Evolutionary conservation across 306 rosid genomes (phyloP).

Genomic region (Trifolium pratense): DNA sequence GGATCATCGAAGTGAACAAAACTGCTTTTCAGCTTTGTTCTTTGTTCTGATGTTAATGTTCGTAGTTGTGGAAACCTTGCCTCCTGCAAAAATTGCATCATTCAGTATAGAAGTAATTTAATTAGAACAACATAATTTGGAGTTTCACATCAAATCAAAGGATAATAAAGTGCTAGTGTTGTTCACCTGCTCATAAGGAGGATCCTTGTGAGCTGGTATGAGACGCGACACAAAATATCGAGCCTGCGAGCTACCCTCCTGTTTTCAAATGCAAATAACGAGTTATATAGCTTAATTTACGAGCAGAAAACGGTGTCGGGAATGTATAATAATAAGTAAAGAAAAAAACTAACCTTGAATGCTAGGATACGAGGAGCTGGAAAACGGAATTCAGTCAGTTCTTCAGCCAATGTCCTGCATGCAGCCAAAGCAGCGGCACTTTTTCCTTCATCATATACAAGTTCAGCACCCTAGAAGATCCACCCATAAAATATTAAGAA

Average conservation of each 20-base stretch:
- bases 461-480: slow-evolving; percentile 85
- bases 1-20: slow-evolving; percentile 94
- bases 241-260: slow-evolving; percentile 99
- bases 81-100: slow-evolving; percentile 62
- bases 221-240: slow-evolving; percentile 93
- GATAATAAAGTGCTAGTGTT: slow-evolving; percentile 5
- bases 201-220: slow-evolving; percentile 96
- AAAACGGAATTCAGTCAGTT: slow-evolving; percentile 84
- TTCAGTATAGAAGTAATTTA: neutral
- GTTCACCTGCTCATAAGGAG: slow-evolving; percentile 98
- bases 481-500: slow-evolving; percentile 39
- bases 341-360: slow-evolving; percentile 67
- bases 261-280: slow-evolving; percentile 47
- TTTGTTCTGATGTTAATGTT: slow-evolving; percentile 69
- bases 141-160: neutral
- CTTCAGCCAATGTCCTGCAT: slow-evolving; percentile 98
- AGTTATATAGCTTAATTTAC: slow-evolving; percentile 39
- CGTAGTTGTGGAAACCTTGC: slow-evolving; percentile 88
- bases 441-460: slow-evolving; percentile 85
- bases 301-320: slow-evolving; percentile 19
- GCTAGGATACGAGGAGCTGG: slow-evolving; percentile 98
- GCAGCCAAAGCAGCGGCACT: slow-evolving; percentile 97
- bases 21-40: slow-evolving; percentile 90
- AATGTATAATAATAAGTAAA: neutral
- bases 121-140: neutral